Evolutionary conservation across 139 green algal genomes (phyloP).

Genomic region (Zygnema circumcarinatum): DNA sequence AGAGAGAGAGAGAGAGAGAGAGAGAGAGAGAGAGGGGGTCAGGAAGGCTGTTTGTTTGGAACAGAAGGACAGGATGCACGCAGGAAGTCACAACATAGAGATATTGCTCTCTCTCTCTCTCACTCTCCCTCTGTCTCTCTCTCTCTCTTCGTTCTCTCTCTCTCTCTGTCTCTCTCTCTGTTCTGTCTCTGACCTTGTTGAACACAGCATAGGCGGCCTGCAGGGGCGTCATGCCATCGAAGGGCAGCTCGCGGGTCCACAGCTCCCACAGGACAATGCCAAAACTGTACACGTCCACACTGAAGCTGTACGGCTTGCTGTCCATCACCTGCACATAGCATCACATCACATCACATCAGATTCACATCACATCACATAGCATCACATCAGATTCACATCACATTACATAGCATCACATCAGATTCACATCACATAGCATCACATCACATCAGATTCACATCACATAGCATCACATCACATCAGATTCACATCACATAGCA

Average conservation of each 20-base stretch:
- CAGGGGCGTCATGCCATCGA: conserved; percentile 85
- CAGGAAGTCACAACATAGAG: not conserved
- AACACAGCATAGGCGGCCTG: conserved; percentile 78
- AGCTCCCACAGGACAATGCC: conserved; percentile 93
- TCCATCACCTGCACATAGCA: conserved; percentile 90
- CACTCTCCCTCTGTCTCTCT: not conserved
- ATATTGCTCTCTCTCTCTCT: not conserved
- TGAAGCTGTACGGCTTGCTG: conserved; percentile 90
- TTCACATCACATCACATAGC: too few species aligned
- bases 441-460: too few species aligned
- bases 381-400: too few species aligned
- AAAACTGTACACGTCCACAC: conserved; percentile 90
- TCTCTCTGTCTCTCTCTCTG: not conserved
- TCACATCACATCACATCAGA: too few species aligned
- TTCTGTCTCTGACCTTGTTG: conserved; percentile 74
- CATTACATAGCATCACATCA: too few species aligned
- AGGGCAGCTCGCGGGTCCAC: conserved; percentile 75
- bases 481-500: too few species aligned
- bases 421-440: too few species aligned
- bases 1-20: not conserved
- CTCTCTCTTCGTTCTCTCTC: not conserved
- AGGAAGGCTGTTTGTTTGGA: not conserved
- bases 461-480: too few species aligned
- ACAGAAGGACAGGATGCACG: not conserved
- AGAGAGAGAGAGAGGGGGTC: not conserved